Percentiles rank a stretch among this genome's conserved stretches.
Evolutionary conservation across 2,329 filamentous ascomycete genomes (phyloP).

Genomic region (Colletotrichum higginsianum): DNA sequence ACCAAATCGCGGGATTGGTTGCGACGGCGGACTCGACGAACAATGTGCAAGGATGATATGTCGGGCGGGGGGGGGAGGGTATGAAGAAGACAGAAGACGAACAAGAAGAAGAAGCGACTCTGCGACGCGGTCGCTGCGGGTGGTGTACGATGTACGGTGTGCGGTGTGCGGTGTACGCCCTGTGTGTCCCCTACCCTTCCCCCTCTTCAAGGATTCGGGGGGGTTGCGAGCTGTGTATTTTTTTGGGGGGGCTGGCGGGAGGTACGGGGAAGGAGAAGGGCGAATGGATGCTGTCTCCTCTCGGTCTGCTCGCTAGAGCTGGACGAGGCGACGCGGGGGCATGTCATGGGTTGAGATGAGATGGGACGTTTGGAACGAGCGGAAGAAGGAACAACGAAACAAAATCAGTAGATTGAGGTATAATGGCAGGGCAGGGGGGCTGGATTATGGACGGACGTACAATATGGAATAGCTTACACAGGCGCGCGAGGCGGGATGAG

Average conservation of each 20-base stretch:
- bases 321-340: constrained; percentile 35
- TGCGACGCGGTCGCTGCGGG: constrained; percentile 34
- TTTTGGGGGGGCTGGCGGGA: not conserved
- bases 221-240: not conserved
- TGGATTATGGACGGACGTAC: not conserved
- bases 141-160: constrained; percentile 11
- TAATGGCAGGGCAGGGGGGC: constrained; percentile 13
- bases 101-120: constrained; percentile 14
- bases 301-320: constrained; percentile 23
- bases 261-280: not conserved
- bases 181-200: not conserved
- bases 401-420: constrained; percentile 12
- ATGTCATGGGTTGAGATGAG: constrained; percentile 28
- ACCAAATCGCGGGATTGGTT: constrained; percentile 17
- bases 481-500: constrained; percentile 37
- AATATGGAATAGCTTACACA: constrained; percentile 33
- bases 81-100: too few species aligned
- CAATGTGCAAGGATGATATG: constrained; percentile 34
- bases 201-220: constrained; percentile 6
- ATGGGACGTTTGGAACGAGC: constrained; percentile 18
- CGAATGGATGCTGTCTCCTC: constrained; percentile 9
- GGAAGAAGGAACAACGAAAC: constrained; percentile 16
- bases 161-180: constrained; percentile 22
- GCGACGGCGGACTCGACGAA: constrained; percentile 19
- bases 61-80: constrained; percentile 14